Percentiles rank a stretch among this genome's conserved stretches.
phyloP scores from a whole-genome alignment of 768 basidiomycete genomes.

The Podaxis sp. region DNA sequence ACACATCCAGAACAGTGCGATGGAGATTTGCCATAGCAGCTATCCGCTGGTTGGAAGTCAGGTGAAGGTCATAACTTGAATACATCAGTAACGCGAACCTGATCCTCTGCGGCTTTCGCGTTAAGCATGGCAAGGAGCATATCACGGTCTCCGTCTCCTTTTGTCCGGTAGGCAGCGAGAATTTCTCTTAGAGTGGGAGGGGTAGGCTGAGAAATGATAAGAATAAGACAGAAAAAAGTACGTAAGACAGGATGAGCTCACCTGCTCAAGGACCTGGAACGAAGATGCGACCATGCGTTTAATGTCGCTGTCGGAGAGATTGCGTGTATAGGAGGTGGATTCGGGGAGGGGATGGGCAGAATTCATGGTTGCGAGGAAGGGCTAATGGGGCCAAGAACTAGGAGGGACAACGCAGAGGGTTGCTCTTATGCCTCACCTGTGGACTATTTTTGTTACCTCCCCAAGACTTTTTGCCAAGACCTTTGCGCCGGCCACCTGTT shows the following conservation, averaged over 20 bases:
- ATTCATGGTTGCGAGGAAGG: conserved; percentile 33
- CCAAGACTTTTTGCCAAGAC: conserved; percentile 51
- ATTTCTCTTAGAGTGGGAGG: conserved; percentile 86
- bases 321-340: conserved; percentile 24
- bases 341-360: conserved; percentile 27
- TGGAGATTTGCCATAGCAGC: conserved; percentile 71
- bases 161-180: conserved; percentile 77
- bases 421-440: conserved; percentile 43
- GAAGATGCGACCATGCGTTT: conserved; percentile 37
- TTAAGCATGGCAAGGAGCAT: conserved; percentile 89
- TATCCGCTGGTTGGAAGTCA: conserved; percentile 48
- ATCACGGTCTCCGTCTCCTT: conserved; percentile 90
- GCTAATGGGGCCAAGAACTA: conserved; percentile 39
- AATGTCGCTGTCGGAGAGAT: conserved; percentile 28
- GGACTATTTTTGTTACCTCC: conserved; percentile 43
- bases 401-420: conserved; percentile 33
- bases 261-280: conserved; percentile 42
- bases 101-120: conserved; percentile 91
- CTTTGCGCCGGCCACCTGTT: conserved; percentile 19
- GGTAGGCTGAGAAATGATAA: conserved; percentile 46
- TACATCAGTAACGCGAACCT: conserved; percentile 49
- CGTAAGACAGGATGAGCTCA: conserved; percentile 22
- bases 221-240: conserved; percentile 17
- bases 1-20: conserved; percentile 67
- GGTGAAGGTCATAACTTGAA: conserved; percentile 1